phyloP scores from a whole-genome alignment of 495 filamentous ascomycete species.

The Penicillium malachiteum region DNA sequence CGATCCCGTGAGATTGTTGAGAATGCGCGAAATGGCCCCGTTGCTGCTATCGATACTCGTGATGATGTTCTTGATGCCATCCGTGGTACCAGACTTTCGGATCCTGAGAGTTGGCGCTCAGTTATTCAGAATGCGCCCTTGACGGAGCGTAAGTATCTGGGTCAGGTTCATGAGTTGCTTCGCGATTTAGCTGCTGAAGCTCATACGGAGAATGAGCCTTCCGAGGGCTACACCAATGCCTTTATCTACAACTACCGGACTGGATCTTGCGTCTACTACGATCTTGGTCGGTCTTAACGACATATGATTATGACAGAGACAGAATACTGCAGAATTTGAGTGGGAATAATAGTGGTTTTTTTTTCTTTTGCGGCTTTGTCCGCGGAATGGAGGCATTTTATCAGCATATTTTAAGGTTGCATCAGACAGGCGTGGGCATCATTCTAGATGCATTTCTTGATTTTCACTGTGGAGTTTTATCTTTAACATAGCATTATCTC shows the following conservation, averaged over 20 bases:
- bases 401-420: background rate
- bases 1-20: slow-evolving; percentile 62
- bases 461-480: background rate
- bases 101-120: slow-evolving; percentile 81
- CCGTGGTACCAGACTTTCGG: slow-evolving; percentile 68
- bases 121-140: slow-evolving; percentile 76
- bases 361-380: background rate
- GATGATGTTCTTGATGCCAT: slow-evolving; percentile 85
- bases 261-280: slow-evolving; percentile 72
- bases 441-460: background rate
- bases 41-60: slow-evolving; percentile 83
- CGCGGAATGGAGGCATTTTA: background rate
- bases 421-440: background rate
- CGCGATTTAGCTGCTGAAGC: slow-evolving; percentile 56
- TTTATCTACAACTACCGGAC: slow-evolving; percentile 84
- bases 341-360: background rate
- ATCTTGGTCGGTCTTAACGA: slow-evolving; percentile 51
- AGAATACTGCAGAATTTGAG: background rate
- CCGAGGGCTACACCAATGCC: slow-evolving; percentile 57
- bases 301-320: slow-evolving; percentile 11
- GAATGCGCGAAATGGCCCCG: slow-evolving; percentile 68
- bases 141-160: slow-evolving; percentile 80
- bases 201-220: slow-evolving; percentile 32
- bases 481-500: slow-evolving; percentile 5
- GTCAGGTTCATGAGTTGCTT: slow-evolving; percentile 80